Percentiles rank a stretch among this genome's conserved stretches.
Evolutionary conservation across 176 grass and related monocot species (phyloP).

Genomic region (Rhynchospora pubera): DNA sequence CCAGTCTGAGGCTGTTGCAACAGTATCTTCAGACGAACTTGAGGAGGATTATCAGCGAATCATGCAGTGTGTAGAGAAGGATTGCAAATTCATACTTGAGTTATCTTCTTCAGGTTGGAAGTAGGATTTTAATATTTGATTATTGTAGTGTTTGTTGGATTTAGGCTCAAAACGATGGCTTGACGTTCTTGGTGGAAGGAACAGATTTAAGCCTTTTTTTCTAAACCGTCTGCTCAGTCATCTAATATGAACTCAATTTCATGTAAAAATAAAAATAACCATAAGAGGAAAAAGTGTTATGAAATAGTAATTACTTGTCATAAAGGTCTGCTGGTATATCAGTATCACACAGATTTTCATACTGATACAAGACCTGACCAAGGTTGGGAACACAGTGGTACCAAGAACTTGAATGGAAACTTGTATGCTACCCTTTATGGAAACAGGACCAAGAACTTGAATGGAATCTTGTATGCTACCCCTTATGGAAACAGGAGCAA

Average conservation of each 20-base stretch:
- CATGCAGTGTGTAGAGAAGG: conserved; percentile 68
- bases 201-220: not conserved
- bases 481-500: not conserved
- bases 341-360: too few relatives aligned
- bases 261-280: not conserved
- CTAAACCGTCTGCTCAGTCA: not conserved
- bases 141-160: not conserved
- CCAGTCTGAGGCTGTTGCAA: conserved; percentile 41
- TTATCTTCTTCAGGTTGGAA: conserved; percentile 71
- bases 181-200: not conserved
- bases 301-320: not conserved
- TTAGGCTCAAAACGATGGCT: not conserved
- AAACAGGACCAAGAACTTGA: not conserved
- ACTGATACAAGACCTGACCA: not conserved
- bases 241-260: not conserved
- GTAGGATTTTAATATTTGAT: not conserved
- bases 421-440: not conserved
- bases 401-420: not conserved
- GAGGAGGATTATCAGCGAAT: conserved; percentile 73
- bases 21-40: conserved; percentile 54
- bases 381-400: too few relatives aligned
- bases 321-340: not conserved
- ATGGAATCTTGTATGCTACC: not conserved
- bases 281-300: not conserved
- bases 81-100: conserved; percentile 97